phyloP scores from a whole-genome alignment of 2,329 filamentous ascomycete species.

The Beauveria sp. region DNA sequence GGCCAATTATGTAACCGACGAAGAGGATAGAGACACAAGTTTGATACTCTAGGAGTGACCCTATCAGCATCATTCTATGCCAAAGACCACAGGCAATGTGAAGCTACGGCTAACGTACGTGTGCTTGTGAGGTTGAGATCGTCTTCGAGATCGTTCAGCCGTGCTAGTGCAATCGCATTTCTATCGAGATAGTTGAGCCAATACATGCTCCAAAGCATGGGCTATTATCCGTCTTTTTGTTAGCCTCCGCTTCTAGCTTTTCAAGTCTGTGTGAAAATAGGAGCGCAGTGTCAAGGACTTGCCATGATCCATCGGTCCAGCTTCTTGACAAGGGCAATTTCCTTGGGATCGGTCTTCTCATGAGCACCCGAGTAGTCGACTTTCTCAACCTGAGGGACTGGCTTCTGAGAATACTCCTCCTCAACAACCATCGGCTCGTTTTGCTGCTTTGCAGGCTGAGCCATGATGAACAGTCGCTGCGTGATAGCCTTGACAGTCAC shows the following conservation, averaged over 20 bases:
- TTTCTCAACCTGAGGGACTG: constrained; percentile 16
- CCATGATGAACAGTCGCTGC: background rate
- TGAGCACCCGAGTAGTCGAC: constrained; percentile 31
- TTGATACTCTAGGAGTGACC: constrained; percentile 14
- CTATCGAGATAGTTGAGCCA: constrained; percentile 39
- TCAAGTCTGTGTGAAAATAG: background rate
- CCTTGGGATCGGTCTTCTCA: constrained; percentile 31
- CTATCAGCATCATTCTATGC: background rate
- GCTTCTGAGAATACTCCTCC: constrained; percentile 11
- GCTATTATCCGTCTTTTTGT: constrained; percentile 7
- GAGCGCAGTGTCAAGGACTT: background rate
- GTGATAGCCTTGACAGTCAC: too few species aligned
- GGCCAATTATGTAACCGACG: constrained; percentile 18
- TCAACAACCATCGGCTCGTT: background rate
- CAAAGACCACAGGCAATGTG: background rate
- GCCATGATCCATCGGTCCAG: constrained; percentile 32
- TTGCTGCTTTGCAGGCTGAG: background rate
- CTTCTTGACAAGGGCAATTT: constrained; percentile 32
- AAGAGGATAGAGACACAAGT: constrained; percentile 21
- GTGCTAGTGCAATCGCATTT: constrained; percentile 39
- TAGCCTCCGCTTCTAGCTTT: background rate
- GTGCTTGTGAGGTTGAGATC: constrained; percentile 16
- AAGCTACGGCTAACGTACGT: background rate
- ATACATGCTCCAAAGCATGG: constrained; percentile 32
- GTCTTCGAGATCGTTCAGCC: constrained; percentile 18